phyloP scores from a whole-genome alignment of 345 rosid species.

The Cochlearia excelsa region DNA sequence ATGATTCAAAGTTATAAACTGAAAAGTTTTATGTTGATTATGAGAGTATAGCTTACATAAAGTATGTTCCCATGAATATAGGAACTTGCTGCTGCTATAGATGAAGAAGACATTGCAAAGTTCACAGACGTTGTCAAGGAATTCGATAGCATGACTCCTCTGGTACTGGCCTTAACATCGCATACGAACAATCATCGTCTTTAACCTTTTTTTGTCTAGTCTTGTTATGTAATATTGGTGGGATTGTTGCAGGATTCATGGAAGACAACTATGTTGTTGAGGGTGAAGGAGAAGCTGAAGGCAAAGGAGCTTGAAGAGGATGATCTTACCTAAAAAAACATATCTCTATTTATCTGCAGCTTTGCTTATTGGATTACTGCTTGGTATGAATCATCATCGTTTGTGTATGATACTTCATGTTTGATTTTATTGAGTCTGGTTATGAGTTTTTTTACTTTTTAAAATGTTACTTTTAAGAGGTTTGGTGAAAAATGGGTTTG shows the following conservation, averaged over 20 bases:
- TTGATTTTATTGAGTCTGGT: slow-evolving; percentile 29
- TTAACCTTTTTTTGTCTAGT: neutral
- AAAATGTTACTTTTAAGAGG: slow-evolving; percentile 15
- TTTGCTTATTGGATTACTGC: slow-evolving; percentile 8
- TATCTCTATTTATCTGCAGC: neutral
- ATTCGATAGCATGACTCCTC: slow-evolving; percentile 95
- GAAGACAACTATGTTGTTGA: slow-evolving; percentile 90
- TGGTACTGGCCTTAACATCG: slow-evolving; percentile 46
- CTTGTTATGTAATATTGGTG: slow-evolving; percentile 6
- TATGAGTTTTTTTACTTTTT: slow-evolving; percentile 23
- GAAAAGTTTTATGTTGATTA: neutral
- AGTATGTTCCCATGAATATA: slow-evolving; percentile 33
- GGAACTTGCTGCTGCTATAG: slow-evolving; percentile 83
- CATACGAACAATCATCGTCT: neutral
- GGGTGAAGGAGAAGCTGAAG: slow-evolving; percentile 98
- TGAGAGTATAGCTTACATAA: slow-evolving; percentile 7
- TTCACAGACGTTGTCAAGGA: slow-evolving; percentile 92
- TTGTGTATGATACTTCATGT: slow-evolving; percentile 22
- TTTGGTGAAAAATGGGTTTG: slow-evolving; percentile 26
- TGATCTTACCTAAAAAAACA: slow-evolving; percentile 70
- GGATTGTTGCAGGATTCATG: slow-evolving; percentile 65
- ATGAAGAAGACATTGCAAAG: slow-evolving; percentile 91
- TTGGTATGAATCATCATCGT: slow-evolving; percentile 9
- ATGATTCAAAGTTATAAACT: neutral
- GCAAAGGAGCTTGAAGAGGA: slow-evolving; percentile 95